Evolutionary conservation across 345 rosid genomes (phyloP), one percentile per base, ranked within the genome.

Genomic region (Moringa oleifera): DNA sequence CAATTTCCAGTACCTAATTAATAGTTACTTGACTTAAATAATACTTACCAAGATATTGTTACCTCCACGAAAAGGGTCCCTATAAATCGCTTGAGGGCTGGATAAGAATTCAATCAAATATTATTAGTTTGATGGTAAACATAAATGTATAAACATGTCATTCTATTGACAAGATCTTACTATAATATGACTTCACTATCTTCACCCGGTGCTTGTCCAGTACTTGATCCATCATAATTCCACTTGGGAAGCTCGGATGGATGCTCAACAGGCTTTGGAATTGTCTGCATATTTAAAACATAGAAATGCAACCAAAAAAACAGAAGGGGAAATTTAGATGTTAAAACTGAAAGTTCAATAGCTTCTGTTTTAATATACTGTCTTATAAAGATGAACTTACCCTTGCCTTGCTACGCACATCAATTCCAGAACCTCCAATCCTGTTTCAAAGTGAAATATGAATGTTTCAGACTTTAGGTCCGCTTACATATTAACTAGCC

Each of bases 201-300:
- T 37, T 93, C 96, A 60, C 98, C 98, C 6, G 92, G 96, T 25
- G 97, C 98, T 64, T 92, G 98, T 70, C 96, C 98, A 0, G 98
- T 92, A 68, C 99, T 94, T 23, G 99, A 94, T 68, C 99, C 99
- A 63, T 94, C 99, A 65, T 85, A 94, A 79, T 94, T 94, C 99
- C 99, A 94, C 74, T 85, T 94, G 24, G 99, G 97, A 62, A 94
- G 97, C 77, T 94, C 97, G 16, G 97, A 90, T 19, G 95, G 99
- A 74, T 90, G 92, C 62, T 80, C 76, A 55, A 90, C 92, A 15
- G 96, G 97, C 83, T 83, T 86, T 63, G 90, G 62, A 49, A 90
- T 68, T 31, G 99, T 90, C 99, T 90, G 71, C 60, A 65, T 24
- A 19, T 66, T 11, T 33, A 22, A 64, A 62, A 24, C 11, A 50